Evolutionary conservation across 176 grass and related monocot species (phyloP).

Genomic region (Ananas comosus): DNA sequence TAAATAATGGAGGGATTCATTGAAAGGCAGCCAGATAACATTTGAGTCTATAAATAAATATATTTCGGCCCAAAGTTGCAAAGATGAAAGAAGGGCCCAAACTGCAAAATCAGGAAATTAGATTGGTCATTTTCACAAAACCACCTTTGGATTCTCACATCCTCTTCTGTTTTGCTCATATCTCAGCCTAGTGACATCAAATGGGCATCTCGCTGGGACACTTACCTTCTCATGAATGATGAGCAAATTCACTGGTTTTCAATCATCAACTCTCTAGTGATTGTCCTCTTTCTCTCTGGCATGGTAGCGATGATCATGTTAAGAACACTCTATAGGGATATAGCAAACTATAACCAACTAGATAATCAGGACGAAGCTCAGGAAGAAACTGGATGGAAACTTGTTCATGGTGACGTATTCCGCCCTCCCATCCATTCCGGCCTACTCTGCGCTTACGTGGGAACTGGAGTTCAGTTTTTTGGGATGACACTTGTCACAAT

Average conservation of each 20-base stretch:
- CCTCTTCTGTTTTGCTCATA: slow-evolving; percentile 10
- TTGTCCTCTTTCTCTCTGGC: slow-evolving; percentile 70
- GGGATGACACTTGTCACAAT: slow-evolving; percentile 72
- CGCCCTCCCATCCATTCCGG: slow-evolving; percentile 64
- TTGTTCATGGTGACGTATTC: slow-evolving; percentile 68
- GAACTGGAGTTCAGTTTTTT: slow-evolving; percentile 71
- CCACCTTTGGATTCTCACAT: not conserved
- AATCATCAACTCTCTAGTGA: slow-evolving; percentile 73
- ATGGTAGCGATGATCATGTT: slow-evolving; percentile 89
- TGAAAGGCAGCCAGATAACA: too few species aligned
- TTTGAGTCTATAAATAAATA: too few species aligned
- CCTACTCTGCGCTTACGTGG: slow-evolving; percentile 72
- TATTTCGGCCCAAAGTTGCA: not conserved
- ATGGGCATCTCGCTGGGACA: slow-evolving; percentile 82
- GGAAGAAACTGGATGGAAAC: slow-evolving; percentile 84
- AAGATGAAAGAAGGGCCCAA: too few species aligned
- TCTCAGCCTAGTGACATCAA: slow-evolving; percentile 41
- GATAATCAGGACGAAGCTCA: slow-evolving; percentile 68
- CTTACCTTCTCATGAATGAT: slow-evolving; percentile 71
- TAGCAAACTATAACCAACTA: slow-evolving; percentile 65
- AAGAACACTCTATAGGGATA: slow-evolving; percentile 82
- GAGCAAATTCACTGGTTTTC: slow-evolving; percentile 80
- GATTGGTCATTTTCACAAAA: too few species aligned
- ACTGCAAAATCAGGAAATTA: too few species aligned
- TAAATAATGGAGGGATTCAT: too few species aligned